Evolutionary conservation across 176 grass and related monocot species (phyloP).

Genomic region (Elymus sibiricus): DNA sequence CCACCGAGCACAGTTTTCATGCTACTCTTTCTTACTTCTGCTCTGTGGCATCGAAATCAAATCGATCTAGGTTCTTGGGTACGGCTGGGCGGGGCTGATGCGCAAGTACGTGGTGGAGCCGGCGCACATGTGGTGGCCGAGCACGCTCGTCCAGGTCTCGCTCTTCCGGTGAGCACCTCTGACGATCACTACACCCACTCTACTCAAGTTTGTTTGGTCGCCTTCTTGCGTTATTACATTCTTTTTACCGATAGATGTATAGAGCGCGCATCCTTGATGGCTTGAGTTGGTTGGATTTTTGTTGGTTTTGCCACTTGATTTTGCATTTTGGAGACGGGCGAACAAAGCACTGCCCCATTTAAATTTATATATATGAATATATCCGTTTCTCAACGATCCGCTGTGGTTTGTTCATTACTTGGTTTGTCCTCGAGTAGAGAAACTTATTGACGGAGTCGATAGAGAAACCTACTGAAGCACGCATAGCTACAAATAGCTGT

Average conservation of each 20-base stretch:
- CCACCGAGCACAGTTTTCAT: neutral
- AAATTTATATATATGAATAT: no score
- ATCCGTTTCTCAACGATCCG: no score
- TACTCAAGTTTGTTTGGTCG: neutral
- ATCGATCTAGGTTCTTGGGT: slow-evolving; percentile 61
- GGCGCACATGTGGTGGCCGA: slow-evolving; percentile 96
- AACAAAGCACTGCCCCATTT: neutral
- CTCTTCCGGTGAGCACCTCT: slow-evolving; percentile 64
- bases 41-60: neutral
- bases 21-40: neutral
- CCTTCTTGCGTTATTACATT: neutral
- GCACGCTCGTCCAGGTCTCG: slow-evolving; percentile 87
- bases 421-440: neutral
- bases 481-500: neutral
- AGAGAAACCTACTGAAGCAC: neutral
- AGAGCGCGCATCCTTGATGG: neutral
- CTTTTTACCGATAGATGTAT: neutral
- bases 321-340: neutral
- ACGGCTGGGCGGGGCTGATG: slow-evolving; percentile 92
- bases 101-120: slow-evolving; percentile 91
- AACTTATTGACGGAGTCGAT: neutral
- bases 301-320: neutral
- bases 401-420: neutral
- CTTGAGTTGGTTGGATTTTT: slow-evolving; percentile 4
- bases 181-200: neutral